Evolutionary conservation across 2,329 filamentous ascomycete genomes (phyloP), one percentile per base, ranked within the genome.

Genomic region (Aspergillus fumigatiaffinis): DNA sequence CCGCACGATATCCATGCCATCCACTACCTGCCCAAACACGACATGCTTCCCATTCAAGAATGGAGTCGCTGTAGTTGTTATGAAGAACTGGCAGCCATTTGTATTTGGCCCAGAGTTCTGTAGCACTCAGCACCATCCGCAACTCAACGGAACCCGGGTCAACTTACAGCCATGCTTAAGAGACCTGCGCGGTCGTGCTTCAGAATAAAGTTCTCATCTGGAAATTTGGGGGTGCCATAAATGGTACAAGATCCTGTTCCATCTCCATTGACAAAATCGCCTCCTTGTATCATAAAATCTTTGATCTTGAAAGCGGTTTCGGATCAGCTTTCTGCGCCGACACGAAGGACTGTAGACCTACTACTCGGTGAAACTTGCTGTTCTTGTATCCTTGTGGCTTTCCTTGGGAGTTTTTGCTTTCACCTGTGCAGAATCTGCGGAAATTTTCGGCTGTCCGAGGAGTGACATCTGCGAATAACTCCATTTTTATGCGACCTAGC

Each of bases 41-140:
- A 96, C 92, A 73, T 99, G 94, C 77, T 97, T 97, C 70, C 84
- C 85, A 76, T 97, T 89, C 26, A 99, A 79, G 71, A 95, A 95
- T 1, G 91, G 91, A 0, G 93, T 94, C 4, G 89, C 82, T 1
- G 89, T 89, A 0, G 90, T 94, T 2, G 92, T 97, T 78, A 97
- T 93, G 82, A 99, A 99, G 81, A 99, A 99, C 71, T 97, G 94
- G 58, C 87, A 92, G 41, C 94, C 94, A 74, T 97, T 97, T 63
- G 90, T 93, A 76, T 97, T 89, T 54, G 90, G 89, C 1, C 93
- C 93, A 28, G 90, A 89, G 73, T 97, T 97, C 88, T 94, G 32
- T 12, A 42, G 25, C 21, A n/a, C 25, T 64, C 50, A 57, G 56
- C 47, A 41, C 47, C 20, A 53, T 2, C 17, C n/a, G 14, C 23